phyloP scores from a whole-genome alignment of 2,329 filamentous ascomycete genomes.

The Meredithiella fracta region DNA sequence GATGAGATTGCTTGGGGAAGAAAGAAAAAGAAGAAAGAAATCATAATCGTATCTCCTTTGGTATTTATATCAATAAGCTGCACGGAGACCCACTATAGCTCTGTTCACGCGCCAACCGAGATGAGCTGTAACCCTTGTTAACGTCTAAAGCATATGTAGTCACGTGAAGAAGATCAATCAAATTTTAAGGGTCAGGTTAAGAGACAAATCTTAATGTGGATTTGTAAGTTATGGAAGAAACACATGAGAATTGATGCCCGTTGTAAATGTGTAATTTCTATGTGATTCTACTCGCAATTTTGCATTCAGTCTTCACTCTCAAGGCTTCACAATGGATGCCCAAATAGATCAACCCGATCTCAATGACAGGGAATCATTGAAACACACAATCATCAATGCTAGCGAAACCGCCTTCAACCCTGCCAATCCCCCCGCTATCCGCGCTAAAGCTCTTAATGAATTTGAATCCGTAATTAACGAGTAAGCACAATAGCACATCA shows the following conservation, averaged over 20 bases:
- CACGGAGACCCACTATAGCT: no score
- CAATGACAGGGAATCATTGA: conserved; percentile 6
- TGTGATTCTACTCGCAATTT: background rate
- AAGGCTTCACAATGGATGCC: conserved; percentile 16
- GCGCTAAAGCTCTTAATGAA: conserved; percentile 23
- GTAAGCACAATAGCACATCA: conserved; percentile 19
- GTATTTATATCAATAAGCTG: no score
- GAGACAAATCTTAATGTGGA: background rate
- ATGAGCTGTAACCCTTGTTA: no score
- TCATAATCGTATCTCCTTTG: no score
- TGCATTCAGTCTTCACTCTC: background rate
- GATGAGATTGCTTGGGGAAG: background rate
- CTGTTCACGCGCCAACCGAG: no score
- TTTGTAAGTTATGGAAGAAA: conserved; percentile 3
- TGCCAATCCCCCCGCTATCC: conserved; percentile 20
- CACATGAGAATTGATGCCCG: no score
- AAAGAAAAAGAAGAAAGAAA: no score
- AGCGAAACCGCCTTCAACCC: conserved; percentile 36
- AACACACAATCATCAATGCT: conserved; percentile 19
- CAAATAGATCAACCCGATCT: conserved; percentile 20
- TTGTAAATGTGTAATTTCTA: background rate
- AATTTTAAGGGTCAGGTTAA: background rate
- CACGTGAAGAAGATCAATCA: background rate
- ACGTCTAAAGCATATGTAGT: background rate
- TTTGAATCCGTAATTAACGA: conserved; percentile 33